Evolutionary conservation across 768 basidiomycete genomes (phyloP).

Genomic region (Fomitopsis serialis): DNA sequence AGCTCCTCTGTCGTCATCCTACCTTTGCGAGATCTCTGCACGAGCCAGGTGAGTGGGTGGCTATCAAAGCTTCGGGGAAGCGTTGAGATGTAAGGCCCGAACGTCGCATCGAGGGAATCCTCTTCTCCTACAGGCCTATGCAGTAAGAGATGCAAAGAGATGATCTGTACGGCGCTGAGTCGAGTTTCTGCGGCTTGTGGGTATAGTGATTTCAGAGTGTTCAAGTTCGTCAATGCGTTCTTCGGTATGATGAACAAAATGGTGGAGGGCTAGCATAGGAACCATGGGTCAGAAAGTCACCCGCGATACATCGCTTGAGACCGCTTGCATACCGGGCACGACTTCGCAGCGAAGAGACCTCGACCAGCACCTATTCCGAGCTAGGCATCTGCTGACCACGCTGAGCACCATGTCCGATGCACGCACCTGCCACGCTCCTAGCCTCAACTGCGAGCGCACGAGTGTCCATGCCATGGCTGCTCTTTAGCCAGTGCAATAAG

Average conservation of each 20-base stretch:
- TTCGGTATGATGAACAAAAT: constrained; percentile 69
- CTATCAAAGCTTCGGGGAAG: constrained; percentile 67
- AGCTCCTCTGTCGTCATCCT: neutral
- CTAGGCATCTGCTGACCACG: neutral
- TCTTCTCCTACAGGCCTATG: constrained; percentile 44
- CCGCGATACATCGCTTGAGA: neutral
- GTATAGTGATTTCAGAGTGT: constrained; percentile 61
- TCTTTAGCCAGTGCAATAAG: constrained; percentile 18
- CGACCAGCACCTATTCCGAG: constrained; percentile 60
- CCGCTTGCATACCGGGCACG: constrained; percentile 31
- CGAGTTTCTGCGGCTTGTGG: constrained; percentile 25
- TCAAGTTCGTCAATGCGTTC: constrained; percentile 63
- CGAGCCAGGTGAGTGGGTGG: constrained; percentile 82
- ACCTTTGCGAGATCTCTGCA: constrained; percentile 18
- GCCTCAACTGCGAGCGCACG: constrained; percentile 44
- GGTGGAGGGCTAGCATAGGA: constrained; percentile 39
- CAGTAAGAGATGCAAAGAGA: constrained; percentile 76
- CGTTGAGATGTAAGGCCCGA: constrained; percentile 75
- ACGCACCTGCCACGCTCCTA: constrained; percentile 44
- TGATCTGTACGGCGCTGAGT: constrained; percentile 65
- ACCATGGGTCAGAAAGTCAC: neutral
- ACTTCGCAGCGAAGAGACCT: constrained; percentile 56
- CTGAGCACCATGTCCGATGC: neutral
- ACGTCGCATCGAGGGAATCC: constrained; percentile 47
- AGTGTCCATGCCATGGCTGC: constrained; percentile 24